These are phyloP conservation scores for Podila clonocystis DNA, from an alignment of 192 early-diverging fungal species.

Conservation along the genomic window DNA sequence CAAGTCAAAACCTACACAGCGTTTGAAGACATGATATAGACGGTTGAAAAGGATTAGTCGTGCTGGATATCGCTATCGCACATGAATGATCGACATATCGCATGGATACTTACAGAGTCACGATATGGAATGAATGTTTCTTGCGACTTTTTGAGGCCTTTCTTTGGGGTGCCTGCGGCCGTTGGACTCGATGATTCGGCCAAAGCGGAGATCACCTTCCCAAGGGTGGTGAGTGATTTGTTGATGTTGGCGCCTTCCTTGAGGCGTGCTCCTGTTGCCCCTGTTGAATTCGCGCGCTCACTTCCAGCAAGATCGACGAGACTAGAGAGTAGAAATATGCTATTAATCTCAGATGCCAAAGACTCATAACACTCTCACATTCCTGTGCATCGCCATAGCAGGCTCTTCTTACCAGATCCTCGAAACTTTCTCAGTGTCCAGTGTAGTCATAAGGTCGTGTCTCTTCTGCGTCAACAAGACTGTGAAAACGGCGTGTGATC, in stretches of 20 bases:
- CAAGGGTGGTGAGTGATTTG: slow-evolving; percentile 88
- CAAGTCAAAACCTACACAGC: slow-evolving; percentile 75
- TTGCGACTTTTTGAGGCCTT: slow-evolving; percentile 45
- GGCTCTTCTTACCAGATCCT: slow-evolving; percentile 65
- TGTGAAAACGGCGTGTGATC: slow-evolving; percentile 89
- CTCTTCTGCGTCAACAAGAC: slow-evolving; percentile 76
- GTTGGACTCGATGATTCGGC: slow-evolving; percentile 70
- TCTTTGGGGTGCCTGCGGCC: slow-evolving; percentile 34
- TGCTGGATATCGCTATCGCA: background rate
- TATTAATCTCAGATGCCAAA: background rate
- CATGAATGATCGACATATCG: background rate
- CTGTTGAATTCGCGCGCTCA: slow-evolving; percentile 89
- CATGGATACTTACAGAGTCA: slow-evolving; percentile 75
- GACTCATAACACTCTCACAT: background rate
- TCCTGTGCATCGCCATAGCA: background rate
- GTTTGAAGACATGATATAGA: background rate
- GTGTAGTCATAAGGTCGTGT: slow-evolving; percentile 56
- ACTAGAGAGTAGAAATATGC: slow-evolving; percentile 49
- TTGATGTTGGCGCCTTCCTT: slow-evolving; percentile 97
- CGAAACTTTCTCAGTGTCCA: slow-evolving; percentile 79
- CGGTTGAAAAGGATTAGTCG: background rate
- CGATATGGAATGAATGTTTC: slow-evolving; percentile 87
- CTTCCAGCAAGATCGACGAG: slow-evolving; percentile 95
- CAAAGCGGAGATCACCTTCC: slow-evolving; percentile 93
- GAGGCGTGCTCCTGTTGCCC: slow-evolving; percentile 82